phyloP scores from a whole-genome alignment of 202 grass and related monocot species.

The Dendrocalamus latiflorus region DNA sequence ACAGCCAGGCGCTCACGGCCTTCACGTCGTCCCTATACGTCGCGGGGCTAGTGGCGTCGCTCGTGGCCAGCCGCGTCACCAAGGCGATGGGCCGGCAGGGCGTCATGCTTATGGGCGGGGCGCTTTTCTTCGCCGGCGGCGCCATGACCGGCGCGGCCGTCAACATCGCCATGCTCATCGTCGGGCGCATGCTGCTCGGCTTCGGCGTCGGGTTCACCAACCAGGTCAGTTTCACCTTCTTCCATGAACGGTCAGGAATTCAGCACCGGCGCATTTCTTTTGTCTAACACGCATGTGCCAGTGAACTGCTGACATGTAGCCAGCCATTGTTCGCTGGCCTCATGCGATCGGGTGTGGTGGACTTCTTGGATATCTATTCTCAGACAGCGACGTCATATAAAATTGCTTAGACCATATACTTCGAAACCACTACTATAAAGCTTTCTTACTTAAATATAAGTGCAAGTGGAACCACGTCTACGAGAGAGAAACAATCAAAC shows the following conservation, averaged over 20 bases:
- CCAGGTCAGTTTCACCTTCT: neutral
- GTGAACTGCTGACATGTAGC: neutral
- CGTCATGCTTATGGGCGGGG: conserved; percentile 73
- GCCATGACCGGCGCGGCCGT: conserved; percentile 57
- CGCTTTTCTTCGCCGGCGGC: conserved; percentile 61
- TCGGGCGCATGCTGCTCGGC: conserved; percentile 79
- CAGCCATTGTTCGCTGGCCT: neutral
- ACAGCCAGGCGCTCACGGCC: conserved; percentile 66
- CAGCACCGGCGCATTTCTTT: too few relatives aligned
- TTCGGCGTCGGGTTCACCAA: conserved; percentile 88
- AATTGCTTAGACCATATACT: neutral
- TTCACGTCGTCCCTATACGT: conserved; percentile 89
- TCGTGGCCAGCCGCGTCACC: conserved; percentile 63
- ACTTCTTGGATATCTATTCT: neutral
- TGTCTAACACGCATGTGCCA: neutral
- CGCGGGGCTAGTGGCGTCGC: conserved; percentile 55
- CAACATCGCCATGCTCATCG: conserved; percentile 87
- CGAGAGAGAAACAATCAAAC: neutral
- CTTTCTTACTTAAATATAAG: neutral
- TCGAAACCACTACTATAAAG: neutral
- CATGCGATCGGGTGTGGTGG: too few relatives aligned
- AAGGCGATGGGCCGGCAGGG: conserved; percentile 54
- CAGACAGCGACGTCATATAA: neutral
- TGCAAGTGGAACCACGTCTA: neutral
- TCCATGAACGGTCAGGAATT: neutral